These are phyloP conservation scores for Alternaria tenuissima DNA, from an alignment of 2,329 filamentous ascomycete genomes.

Conservation along the genomic window DNA sequence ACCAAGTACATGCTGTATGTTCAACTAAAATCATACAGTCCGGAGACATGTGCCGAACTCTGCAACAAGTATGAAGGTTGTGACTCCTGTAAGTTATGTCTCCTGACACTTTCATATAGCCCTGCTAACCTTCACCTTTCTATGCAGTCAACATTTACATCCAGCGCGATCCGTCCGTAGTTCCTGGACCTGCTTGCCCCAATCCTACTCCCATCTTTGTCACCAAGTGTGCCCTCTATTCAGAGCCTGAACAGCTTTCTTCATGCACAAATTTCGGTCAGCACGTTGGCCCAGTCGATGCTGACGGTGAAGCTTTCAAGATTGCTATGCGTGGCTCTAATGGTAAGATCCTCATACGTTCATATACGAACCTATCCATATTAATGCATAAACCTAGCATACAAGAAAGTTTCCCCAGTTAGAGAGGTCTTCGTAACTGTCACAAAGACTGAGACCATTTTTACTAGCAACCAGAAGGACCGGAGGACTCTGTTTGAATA, in stretches of 20 bases:
- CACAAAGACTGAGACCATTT: background rate
- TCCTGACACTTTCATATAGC: no score
- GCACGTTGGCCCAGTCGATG: conserved; percentile 16
- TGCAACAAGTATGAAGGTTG: conserved; percentile 14
- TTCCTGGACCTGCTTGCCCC: conserved; percentile 21
- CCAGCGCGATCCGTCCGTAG: conserved; percentile 19
- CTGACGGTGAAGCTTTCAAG: conserved; percentile 17
- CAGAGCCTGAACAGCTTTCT: background rate
- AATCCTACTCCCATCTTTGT: conserved; percentile 22
- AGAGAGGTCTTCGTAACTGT: background rate
- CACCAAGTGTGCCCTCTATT: conserved; percentile 26
- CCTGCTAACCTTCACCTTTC: background rate
- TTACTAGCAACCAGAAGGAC: background rate
- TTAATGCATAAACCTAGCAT: background rate
- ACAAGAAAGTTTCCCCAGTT: conserved; percentile 2
- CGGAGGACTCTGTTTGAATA: background rate
- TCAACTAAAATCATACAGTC: conserved; percentile 12
- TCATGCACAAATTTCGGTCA: conserved; percentile 23
- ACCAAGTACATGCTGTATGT: conserved; percentile 12
- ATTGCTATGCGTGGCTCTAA: conserved; percentile 23
- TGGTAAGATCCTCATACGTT: conserved; percentile 13
- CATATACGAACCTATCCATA: background rate
- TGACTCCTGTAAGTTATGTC: conserved; percentile 12
- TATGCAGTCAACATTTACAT: conserved; percentile 34
- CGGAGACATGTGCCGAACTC: conserved; percentile 10